Conservation (phyloP, 305 asterid genomes). For the Solanum chacoense region DNA sequence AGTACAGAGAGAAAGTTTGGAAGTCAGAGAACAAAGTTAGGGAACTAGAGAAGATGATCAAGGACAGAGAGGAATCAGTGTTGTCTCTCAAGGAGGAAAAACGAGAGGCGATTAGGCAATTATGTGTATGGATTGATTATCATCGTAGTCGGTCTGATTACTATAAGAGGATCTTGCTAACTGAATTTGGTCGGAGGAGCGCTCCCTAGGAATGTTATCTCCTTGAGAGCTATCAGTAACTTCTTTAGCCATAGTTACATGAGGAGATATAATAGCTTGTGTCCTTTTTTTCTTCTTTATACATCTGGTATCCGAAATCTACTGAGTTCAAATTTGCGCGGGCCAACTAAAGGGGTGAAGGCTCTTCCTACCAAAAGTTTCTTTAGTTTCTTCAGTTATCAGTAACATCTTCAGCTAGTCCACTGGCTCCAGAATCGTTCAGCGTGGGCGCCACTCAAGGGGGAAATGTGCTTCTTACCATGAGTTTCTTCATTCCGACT, state of each 20-base stretch:
- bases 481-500: not conserved
- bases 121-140: constrained; percentile 85
- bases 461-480: not conserved
- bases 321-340: not conserved
- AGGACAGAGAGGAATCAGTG: constrained; percentile 55
- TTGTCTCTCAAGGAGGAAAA: constrained; percentile 59
- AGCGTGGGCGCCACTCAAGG: not conserved
- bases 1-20: constrained; percentile 53
- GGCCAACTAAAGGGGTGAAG: not conserved
- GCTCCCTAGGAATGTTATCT: not conserved
- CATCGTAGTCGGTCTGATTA: constrained; percentile 62
- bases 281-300: not conserved
- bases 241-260: not conserved
- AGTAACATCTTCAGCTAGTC: not conserved
- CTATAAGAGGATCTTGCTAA: constrained; percentile 47
- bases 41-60: constrained; percentile 50
- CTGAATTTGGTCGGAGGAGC: constrained; percentile 23
- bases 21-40: constrained; percentile 53
- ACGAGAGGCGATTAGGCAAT: constrained; percentile 83
- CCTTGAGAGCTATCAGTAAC: not conserved
- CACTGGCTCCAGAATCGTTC: not conserved
- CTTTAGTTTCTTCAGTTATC: not conserved
- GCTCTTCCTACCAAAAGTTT: not conserved
- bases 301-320: not conserved
- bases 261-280: not conserved